Base-by-base conservation (phyloP, 352 stramenopile genomes). In the Blastocystis hominis region DNA sequence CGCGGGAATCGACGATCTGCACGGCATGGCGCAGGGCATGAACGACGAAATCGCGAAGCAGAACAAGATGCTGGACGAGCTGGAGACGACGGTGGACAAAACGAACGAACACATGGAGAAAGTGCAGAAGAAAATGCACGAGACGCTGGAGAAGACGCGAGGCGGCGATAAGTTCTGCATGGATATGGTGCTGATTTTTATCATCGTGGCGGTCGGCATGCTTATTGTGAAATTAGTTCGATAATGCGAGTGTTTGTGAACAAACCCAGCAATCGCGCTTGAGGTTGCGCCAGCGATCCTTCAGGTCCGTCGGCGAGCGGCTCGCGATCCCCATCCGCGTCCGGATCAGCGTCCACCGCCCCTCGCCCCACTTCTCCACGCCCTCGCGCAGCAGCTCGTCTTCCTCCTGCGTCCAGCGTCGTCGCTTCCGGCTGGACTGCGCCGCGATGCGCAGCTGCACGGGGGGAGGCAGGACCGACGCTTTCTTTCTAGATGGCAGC, bases 81-180 rank as follows among this genome's bases (percentile, higher is more conserved):
- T 87, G 56, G 77, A 87, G 42, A 87, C 77, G 34, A 77, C 62
- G 10, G 66, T 87, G n/a, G 77, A 87, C 44, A 61, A 59, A 47
- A 78, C 77, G 42, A 75, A 87, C 47, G 77, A 87, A 34, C 77
- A 87, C 50, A 78, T 87, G 66, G 34, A 87, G 42, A 87, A 87
- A 50, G 46, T 63, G 13, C 77, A 87, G 46, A 30, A 78, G 55
- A 87, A 87, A 34, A 75, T 87, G 62, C 47, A 64, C 53, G 46
- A 76, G 5, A 87, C 77, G 54, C 56, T 87, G 53, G 24, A 87
- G 62, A 78, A 75, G 62, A 68, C 77, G 17, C 42, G 77, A 56
- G 46, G 77, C 46, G 77, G 77, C 10, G 77, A 87, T 53, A 87
- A 87, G 66, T 87, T 87, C 40, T 87, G 77, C 44, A 87, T 87